A percentile compares a stretch with the other conserved stretches of the same genome.
phyloP scores from a whole-genome alignment of 2,329 filamentous ascomycete species.

The Fusarium brevicatenulatum region DNA sequence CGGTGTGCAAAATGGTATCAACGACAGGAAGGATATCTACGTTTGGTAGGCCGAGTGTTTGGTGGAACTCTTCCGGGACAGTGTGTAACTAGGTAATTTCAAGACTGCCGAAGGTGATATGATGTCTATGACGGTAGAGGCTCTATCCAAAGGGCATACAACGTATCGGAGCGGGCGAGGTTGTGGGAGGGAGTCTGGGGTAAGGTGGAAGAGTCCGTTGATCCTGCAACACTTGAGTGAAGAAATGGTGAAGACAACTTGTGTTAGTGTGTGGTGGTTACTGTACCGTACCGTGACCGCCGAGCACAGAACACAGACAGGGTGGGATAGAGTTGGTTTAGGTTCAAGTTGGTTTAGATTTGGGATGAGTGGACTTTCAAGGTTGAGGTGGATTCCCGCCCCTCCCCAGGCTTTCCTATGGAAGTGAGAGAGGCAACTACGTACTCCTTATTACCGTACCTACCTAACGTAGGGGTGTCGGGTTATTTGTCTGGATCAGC shows the following conservation, averaged over 20 bases:
- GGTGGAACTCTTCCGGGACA: conserved; percentile 27
- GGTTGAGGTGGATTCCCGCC: conserved; percentile 25
- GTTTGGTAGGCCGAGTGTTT: conserved; percentile 23
- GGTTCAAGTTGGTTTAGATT: conserved; percentile 27
- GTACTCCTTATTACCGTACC: conserved; percentile 3
- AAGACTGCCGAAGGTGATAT: conserved; percentile 2
- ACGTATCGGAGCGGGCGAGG: conserved; percentile 11
- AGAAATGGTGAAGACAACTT: conserved; percentile 7
- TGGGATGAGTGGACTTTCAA: conserved; percentile 29
- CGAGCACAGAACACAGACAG: not conserved
- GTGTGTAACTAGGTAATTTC: conserved; percentile 3
- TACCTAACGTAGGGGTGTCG: not conserved
- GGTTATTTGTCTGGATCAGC: not conserved
- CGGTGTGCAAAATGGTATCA: not conserved
- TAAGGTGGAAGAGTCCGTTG: not conserved
- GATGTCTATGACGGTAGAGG: conserved; percentile 27
- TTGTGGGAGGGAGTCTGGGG: not conserved
- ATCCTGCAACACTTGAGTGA: conserved; percentile 14
- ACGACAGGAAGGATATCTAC: conserved; percentile 18
- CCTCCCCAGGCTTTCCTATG: conserved; percentile 13
- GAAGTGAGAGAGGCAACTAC: not conserved
- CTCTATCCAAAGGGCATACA: conserved; percentile 18
- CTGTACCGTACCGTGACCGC: conserved; percentile 27
- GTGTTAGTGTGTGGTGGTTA: conserved; percentile 26
- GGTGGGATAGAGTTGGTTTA: conserved; percentile 22